Percentiles rank a stretch among this genome's conserved stretches.
phyloP scores from a whole-genome alignment of 768 basidiomycete species.

The Serendipita indica region DNA sequence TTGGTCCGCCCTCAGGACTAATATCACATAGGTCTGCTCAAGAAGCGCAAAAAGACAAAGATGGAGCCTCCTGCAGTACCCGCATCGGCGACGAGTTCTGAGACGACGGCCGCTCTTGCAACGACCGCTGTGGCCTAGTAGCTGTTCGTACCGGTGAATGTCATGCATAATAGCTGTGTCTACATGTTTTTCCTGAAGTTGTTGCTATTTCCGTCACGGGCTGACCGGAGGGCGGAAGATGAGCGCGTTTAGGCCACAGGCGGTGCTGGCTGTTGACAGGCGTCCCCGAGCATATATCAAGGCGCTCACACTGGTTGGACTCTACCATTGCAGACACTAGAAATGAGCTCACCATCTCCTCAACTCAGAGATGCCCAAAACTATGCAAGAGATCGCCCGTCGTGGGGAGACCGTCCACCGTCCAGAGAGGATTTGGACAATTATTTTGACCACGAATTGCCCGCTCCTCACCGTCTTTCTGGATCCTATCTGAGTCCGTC shows the following conservation, averaged over 20 bases:
- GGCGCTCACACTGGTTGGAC: too few relatives aligned
- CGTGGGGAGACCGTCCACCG: background rate
- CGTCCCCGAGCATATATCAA: too few relatives aligned
- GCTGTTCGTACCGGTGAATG: too few relatives aligned
- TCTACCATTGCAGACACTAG: too few relatives aligned
- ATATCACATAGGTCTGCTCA: constrained; percentile 41
- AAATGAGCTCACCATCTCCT: background rate
- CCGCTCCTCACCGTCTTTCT: background rate
- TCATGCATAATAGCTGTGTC: background rate
- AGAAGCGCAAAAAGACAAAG: constrained; percentile 64
- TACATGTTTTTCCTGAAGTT: background rate
- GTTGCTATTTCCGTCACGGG: background rate
- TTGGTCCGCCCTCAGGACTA: constrained; percentile 17
- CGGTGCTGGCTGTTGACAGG: background rate
- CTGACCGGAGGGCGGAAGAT: background rate
- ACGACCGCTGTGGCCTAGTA: background rate
- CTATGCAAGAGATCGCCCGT: background rate
- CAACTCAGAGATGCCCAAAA: background rate
- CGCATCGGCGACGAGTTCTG: background rate
- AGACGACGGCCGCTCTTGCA: background rate
- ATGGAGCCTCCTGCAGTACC: constrained; percentile 20
- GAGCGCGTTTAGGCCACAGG: background rate
- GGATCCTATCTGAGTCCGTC: background rate
- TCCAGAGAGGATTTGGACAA: background rate
- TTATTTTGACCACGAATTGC: constrained; percentile 9